Percentiles rank a stretch among this genome's conserved stretches.
Conservation (phyloP, 2,329 filamentous ascomycete species). For the Pseudogymnoascus sp. region DNA sequence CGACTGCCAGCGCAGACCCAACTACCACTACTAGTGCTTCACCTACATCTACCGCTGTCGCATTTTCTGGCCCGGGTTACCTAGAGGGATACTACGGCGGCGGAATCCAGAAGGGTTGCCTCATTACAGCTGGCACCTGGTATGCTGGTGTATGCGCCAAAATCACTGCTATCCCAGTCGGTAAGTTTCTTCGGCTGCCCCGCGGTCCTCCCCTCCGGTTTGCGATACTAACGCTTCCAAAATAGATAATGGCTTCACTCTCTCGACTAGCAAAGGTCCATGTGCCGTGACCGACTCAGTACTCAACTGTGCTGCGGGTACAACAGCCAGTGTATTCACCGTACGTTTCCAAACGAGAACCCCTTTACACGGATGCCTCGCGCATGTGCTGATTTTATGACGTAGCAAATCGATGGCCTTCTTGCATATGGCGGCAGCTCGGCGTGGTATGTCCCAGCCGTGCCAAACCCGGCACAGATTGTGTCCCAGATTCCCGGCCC, state of each 20-base stretch:
- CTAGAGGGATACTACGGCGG: not conserved
- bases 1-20: not conserved
- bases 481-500: slow-evolving; percentile 12
- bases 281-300: not conserved
- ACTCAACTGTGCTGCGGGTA: not conserved
- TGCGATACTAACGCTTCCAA: not conserved
- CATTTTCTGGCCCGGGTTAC: not conserved
- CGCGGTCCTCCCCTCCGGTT: not conserved
- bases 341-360: slow-evolving; percentile 30
- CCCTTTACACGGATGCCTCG: not conserved
- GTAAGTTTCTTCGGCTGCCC: not conserved
- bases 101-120: not conserved
- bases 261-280: not conserved
- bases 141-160: not conserved
- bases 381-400: not conserved
- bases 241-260: slow-evolving; percentile 21
- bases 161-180: not conserved
- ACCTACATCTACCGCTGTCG: slow-evolving; percentile 16
- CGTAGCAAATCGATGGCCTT: not conserved
- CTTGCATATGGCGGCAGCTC: slow-evolving; percentile 15
- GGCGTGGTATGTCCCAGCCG: slow-evolving; percentile 18
- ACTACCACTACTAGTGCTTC: slow-evolving; percentile 3
- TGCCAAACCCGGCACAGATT: slow-evolving; percentile 14
- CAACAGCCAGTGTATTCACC: not conserved
- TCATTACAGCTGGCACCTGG: not conserved